These are phyloP conservation scores for Triangularia setosa DNA, from an alignment of 2,329 filamentous ascomycete genomes.

Conservation along the genomic window DNA sequence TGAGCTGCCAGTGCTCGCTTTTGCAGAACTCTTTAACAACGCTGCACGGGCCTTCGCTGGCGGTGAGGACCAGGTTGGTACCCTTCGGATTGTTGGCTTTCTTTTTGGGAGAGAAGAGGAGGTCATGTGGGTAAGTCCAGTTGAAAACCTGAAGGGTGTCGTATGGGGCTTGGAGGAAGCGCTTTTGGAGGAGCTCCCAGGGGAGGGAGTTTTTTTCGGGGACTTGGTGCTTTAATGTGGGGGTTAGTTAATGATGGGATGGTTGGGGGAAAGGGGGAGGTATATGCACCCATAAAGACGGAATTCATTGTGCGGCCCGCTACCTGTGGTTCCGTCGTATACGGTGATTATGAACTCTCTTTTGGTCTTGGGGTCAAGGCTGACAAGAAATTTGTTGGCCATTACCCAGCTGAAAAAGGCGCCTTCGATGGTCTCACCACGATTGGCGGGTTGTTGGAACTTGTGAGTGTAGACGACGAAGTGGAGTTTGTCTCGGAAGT, in stretches of 20 bases:
- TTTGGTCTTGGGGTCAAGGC: background rate
- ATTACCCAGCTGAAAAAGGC: background rate
- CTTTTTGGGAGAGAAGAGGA: background rate
- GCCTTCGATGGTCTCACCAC: background rate
- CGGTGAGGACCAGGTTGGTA: background rate
- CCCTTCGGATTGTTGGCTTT: background rate
- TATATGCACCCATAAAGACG: background rate
- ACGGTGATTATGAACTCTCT: constrained; percentile 2
- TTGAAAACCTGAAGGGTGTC: constrained; percentile 3
- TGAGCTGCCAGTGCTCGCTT: background rate
- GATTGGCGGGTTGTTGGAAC: background rate
- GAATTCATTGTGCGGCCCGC: background rate
- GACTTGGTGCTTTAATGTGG: background rate
- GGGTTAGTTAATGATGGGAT: background rate
- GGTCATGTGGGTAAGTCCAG: background rate
- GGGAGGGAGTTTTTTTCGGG: background rate
- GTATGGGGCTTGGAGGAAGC: background rate
- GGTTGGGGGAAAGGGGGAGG: background rate
- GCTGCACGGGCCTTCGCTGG: background rate
- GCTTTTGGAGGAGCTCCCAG: constrained; percentile 1
- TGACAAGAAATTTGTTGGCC: background rate
- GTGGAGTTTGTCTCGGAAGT: background rate
- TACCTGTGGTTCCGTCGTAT: background rate
- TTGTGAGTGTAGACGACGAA: background rate
- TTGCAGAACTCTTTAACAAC: background rate